phyloP scores from a whole-genome alignment of 139 green algal genomes.

The Bryopsis sp. region DNA sequence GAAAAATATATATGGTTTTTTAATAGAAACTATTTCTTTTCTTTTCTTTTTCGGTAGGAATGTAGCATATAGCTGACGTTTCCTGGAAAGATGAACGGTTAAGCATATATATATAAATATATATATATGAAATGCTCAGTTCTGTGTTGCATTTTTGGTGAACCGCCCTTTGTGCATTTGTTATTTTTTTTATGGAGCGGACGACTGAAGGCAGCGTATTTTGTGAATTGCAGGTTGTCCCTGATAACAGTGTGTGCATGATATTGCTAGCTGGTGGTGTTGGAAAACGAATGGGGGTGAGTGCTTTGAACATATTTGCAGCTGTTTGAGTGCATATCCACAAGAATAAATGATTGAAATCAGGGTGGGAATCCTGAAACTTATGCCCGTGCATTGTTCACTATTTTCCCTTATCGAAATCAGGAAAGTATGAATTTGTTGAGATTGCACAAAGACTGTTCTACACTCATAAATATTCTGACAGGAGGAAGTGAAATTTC shows the following conservation, averaged over 20 bases:
- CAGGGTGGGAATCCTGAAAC: too few species aligned
- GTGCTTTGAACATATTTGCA: background rate
- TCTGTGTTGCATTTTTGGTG: background rate
- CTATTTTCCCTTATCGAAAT: too few species aligned
- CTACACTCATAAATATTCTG: background rate
- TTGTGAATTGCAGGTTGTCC: constrained; percentile 14
- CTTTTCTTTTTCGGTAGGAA: too few species aligned
- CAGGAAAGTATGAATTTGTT: background rate
- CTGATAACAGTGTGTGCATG: constrained; percentile 55
- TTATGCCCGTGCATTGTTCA: too few species aligned
- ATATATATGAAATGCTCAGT: background rate
- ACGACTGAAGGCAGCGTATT: too few species aligned
- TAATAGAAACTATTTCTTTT: too few species aligned
- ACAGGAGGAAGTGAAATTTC: background rate
- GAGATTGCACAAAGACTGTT: background rate
- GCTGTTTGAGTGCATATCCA: constrained; percentile 6
- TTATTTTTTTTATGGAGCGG: too few species aligned
- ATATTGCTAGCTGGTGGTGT: constrained; percentile 85
- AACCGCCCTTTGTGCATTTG: background rate
- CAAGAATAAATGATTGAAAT: background rate
- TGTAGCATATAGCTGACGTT: too few species aligned
- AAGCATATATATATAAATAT: too few species aligned
- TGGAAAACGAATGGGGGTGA: constrained; percentile 90
- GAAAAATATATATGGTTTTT: too few species aligned
- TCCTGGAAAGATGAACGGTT: too few species aligned